Evolutionary conservation across 2,329 filamentous ascomycete genomes (phyloP).

Genomic region (Ascochyta rabiei): DNA sequence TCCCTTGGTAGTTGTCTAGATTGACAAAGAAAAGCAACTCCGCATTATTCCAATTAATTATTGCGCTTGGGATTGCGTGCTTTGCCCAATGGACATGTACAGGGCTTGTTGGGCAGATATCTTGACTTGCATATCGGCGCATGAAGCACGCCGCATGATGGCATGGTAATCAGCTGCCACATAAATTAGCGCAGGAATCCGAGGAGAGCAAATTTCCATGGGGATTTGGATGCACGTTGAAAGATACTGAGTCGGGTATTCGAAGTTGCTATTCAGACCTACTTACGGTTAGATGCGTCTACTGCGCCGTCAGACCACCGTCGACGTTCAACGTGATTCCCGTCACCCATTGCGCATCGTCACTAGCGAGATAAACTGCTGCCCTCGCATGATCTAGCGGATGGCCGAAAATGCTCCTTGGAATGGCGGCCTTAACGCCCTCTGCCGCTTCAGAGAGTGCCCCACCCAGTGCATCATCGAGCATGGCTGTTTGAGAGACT

Average conservation of each 20-base stretch:
- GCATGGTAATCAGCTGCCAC: no score
- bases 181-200: no score
- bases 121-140: no score
- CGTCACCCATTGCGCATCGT: slow-evolving; percentile 53
- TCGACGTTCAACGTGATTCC: slow-evolving; percentile 50
- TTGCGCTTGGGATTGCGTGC: no score
- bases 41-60: no score
- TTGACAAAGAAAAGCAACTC: no score
- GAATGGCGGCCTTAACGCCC: slow-evolving; percentile 17
- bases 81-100: no score
- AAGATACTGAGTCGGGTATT: background rate
- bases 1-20: no score
- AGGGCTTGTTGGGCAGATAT: no score
- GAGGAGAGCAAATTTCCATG: no score
- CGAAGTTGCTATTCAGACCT: background rate
- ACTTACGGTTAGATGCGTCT: background rate
- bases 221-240: no score
- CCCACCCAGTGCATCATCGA: slow-evolving; percentile 20
- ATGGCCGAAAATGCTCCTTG: slow-evolving; percentile 31
- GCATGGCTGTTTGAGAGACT: slow-evolving; percentile 46
- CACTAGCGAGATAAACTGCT: slow-evolving; percentile 53
- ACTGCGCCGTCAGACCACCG: slow-evolving; percentile 44
- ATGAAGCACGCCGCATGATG: no score
- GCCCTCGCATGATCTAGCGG: slow-evolving; percentile 33
- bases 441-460: slow-evolving; percentile 17